phyloP scores from a whole-genome alignment of 2,329 filamentous ascomycete genomes.

The Dothiorella sarmentorum region DNA sequence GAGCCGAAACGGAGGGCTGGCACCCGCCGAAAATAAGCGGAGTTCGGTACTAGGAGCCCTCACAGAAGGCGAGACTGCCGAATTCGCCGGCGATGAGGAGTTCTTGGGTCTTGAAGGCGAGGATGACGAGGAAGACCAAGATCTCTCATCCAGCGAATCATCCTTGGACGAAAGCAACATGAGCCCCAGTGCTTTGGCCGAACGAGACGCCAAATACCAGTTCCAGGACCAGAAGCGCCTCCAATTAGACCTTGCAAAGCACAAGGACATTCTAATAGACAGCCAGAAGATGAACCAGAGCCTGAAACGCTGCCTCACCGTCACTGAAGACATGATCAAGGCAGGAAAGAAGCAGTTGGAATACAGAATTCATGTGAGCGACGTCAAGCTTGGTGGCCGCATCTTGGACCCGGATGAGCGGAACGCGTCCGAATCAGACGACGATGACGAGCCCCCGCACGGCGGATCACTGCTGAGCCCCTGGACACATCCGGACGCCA shows the following conservation, averaged over 20 bases:
- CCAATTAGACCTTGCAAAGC: conserved; percentile 80
- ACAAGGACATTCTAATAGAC: conserved; percentile 82
- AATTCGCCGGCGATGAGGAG: conserved; percentile 28
- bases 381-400: conserved; percentile 76
- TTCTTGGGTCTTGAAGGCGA: conserved; percentile 36
- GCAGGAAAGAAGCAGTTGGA: conserved; percentile 84
- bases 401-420: conserved; percentile 68
- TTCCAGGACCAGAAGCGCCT: conserved; percentile 76
- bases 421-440: conserved; percentile 35
- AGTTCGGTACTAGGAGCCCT: conserved; percentile 35
- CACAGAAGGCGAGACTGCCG: conserved; percentile 24
- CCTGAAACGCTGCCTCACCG: conserved; percentile 81
- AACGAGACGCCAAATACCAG: conserved; percentile 52
- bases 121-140: conserved; percentile 37
- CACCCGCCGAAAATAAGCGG: conserved; percentile 45
- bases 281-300: conserved; percentile 95
- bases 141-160: conserved; percentile 47
- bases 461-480: conserved; percentile 34
- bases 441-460: conserved; percentile 24
- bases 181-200: conserved; percentile 41
- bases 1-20: conserved; percentile 64
- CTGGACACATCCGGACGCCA: conserved; percentile 32
- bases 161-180: conserved; percentile 50
- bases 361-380: conserved; percentile 73
- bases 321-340: conserved; percentile 85